Base-by-base conservation (phyloP, 345 rosid species). In the Mercurialis annua region DNA sequence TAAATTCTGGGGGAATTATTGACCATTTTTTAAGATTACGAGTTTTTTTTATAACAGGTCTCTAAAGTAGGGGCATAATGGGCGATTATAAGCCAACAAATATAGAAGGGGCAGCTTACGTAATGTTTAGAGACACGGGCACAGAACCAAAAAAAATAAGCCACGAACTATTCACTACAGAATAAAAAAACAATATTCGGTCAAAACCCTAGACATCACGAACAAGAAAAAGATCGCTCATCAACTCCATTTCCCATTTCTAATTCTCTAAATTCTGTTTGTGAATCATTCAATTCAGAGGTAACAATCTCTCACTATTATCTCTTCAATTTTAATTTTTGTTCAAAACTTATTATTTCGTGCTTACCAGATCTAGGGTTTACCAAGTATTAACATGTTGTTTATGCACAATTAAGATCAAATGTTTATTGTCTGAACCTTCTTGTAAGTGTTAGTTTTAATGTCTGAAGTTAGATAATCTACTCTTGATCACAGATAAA, bases 121-220 rank as follows among this genome's bases (percentile, higher is more conserved):
- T 26, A 43, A 43, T 61, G 3, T 26, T 24, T 24, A 5, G 18
- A 7, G 16, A 24, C 21, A n/a, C 29, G 5, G 1, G 16, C 1
- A 53, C 24, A 15, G 1, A 62, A 17, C 3, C 15, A 44, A 62
- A 9, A 44, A 62, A 16, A 44, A 62, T 62, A 2, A 17, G 40
- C 21, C 40, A 30, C 10, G 18, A 42, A 40, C 53, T 42, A 53
- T 17, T n/a, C 5, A 11, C 24, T 33, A 11, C 10, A 10, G 10
- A 53, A 33, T 10, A 11, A 33, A 47, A 48, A 16, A 2, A 24
- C 34, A 49, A 34, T 9, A 43, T 40, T 34, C 50, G 42, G 72
- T 69, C 66, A 59, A 69, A 69, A 69, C 50, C 66, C 59, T 50
- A 49, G 49, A 69, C 36, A 18, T 12, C 42, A 42, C 10, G 38